Evolutionary conservation across 106 monocot genomes (phyloP).

Genomic region (Acorus gramineus): DNA sequence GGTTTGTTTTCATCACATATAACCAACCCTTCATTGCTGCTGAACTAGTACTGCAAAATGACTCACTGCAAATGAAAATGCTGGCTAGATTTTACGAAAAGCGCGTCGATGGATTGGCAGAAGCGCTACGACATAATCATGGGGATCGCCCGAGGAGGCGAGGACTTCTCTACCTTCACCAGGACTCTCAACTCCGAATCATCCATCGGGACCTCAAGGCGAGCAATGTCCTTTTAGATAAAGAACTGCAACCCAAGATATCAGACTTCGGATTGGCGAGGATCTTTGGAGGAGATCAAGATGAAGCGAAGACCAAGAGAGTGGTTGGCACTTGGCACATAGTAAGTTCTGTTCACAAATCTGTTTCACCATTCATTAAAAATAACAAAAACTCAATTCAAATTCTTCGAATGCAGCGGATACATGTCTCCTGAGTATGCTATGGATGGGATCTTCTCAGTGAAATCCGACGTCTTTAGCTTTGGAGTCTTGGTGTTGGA

Average conservation of each 20-base stretch:
- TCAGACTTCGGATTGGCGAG: constrained; percentile 44
- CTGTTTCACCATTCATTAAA: too few relatives aligned
- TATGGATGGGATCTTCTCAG: too few relatives aligned
- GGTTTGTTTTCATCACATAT: background rate
- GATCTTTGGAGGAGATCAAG: constrained; percentile 22
- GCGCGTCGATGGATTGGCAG: constrained; percentile 9
- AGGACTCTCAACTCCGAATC: constrained; percentile 26
- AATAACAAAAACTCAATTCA: too few relatives aligned
- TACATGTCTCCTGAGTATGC: too few relatives aligned
- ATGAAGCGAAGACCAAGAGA: constrained; percentile 12
- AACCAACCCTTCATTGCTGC: background rate
- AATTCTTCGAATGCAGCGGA: too few relatives aligned
- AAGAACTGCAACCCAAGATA: constrained; percentile 34
- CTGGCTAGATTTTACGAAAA: background rate
- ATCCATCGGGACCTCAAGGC: constrained; percentile 41
- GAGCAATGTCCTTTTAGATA: constrained; percentile 32
- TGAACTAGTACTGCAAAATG: background rate
- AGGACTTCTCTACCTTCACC: constrained; percentile 39
- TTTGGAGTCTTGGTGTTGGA: too few relatives aligned
- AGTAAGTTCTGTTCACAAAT: too few relatives aligned
- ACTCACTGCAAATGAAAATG: too few relatives aligned
- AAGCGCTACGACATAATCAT: constrained; percentile 13
- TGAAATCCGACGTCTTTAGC: too few relatives aligned
- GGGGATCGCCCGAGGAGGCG: constrained; percentile 25
- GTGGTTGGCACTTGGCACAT: constrained; percentile 36